phyloP scores from a whole-genome alignment of 1,139 yeast species.

The Kodamaea ohmeri region DNA sequence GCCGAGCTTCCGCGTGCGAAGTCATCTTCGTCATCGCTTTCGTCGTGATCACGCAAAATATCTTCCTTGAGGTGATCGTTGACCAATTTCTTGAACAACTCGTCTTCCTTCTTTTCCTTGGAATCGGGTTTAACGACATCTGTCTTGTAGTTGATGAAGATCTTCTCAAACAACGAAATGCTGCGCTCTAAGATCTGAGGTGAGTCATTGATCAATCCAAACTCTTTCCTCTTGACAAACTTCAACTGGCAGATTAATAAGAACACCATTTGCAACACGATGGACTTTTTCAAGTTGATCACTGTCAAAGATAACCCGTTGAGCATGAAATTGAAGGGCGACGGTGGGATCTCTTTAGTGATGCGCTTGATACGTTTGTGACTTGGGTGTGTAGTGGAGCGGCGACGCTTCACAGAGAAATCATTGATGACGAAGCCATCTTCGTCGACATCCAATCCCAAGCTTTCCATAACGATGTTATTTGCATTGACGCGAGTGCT shows the following conservation, averaged over 20 bases:
- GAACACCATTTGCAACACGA: slow-evolving; percentile 45
- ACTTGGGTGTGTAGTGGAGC: slow-evolving; percentile 13
- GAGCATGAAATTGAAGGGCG: slow-evolving; percentile 44
- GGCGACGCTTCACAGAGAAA: slow-evolving; percentile 42
- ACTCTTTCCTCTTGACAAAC: slow-evolving; percentile 27
- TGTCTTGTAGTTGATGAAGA: slow-evolving; percentile 40
- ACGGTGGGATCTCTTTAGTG: slow-evolving; percentile 32
- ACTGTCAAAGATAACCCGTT: slow-evolving; percentile 47
- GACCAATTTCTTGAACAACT: slow-evolving; percentile 37
- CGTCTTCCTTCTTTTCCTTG: slow-evolving; percentile 34
- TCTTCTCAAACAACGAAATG: slow-evolving; percentile 36
- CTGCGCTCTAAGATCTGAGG: slow-evolving; percentile 28
- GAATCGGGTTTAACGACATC: slow-evolving; percentile 16
- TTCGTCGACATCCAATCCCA: slow-evolving; percentile 33
- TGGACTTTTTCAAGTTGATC: slow-evolving; percentile 45
- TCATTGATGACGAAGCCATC: slow-evolving; percentile 50
- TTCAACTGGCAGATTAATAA: slow-evolving; percentile 41
- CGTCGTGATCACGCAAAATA: slow-evolving; percentile 35
- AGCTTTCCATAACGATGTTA: slow-evolving; percentile 18
- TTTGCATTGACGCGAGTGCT: slow-evolving; percentile 9
- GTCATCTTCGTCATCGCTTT: slow-evolving; percentile 34
- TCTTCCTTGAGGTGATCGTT: slow-evolving; percentile 44
- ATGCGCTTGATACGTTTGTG: slow-evolving; percentile 14
- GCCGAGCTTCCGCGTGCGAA: slow-evolving; percentile 10
- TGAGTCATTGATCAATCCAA: slow-evolving; percentile 22